These are phyloP conservation scores for Arctostaphylos glauca DNA, from an alignment of 148 eudicot genomes.

Conservation along the genomic window DNA sequence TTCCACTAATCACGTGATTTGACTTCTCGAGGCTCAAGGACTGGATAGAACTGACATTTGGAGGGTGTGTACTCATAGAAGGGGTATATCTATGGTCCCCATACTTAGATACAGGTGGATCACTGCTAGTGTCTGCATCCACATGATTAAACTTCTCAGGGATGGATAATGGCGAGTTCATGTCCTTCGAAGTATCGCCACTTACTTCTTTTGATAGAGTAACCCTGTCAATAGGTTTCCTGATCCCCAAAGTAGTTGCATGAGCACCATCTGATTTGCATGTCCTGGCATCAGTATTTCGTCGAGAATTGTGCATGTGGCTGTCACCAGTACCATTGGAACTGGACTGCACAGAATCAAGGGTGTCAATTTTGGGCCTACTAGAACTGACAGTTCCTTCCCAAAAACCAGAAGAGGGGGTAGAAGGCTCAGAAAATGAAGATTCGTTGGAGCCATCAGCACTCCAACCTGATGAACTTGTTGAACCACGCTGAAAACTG, in stretches of 20 bases:
- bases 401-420: slow-evolving; percentile 67
- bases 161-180: slow-evolving; percentile 18
- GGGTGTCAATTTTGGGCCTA: slow-evolving; percentile 27
- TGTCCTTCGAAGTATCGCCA: slow-evolving; percentile 20
- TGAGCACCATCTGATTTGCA: slow-evolving; percentile 19
- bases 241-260: slow-evolving; percentile 24
- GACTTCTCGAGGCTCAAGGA: slow-evolving; percentile 24
- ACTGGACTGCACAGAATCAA: slow-evolving; percentile 24
- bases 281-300: slow-evolving; percentile 16
- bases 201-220: slow-evolving; percentile 24
- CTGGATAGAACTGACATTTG: slow-evolving; percentile 17
- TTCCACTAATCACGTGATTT: slow-evolving; percentile 13
- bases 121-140: slow-evolving; percentile 17
- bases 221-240: slow-evolving; percentile 27
- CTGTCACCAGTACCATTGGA: slow-evolving; percentile 25
- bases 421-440: slow-evolving; percentile 43
- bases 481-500: slow-evolving; percentile 24
- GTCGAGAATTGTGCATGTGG: slow-evolving; percentile 23
- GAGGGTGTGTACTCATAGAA: slow-evolving; percentile 16
- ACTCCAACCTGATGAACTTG: slow-evolving; percentile 37
- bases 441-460: slow-evolving; percentile 35
- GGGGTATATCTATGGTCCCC: slow-evolving; percentile 18
- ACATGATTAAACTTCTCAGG: slow-evolving; percentile 23
- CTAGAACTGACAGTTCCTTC: slow-evolving; percentile 52
- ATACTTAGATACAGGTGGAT: slow-evolving; percentile 20